phyloP scores from a whole-genome alignment of 106 monocot genomes.

The Dioscorea zingiberensis region DNA sequence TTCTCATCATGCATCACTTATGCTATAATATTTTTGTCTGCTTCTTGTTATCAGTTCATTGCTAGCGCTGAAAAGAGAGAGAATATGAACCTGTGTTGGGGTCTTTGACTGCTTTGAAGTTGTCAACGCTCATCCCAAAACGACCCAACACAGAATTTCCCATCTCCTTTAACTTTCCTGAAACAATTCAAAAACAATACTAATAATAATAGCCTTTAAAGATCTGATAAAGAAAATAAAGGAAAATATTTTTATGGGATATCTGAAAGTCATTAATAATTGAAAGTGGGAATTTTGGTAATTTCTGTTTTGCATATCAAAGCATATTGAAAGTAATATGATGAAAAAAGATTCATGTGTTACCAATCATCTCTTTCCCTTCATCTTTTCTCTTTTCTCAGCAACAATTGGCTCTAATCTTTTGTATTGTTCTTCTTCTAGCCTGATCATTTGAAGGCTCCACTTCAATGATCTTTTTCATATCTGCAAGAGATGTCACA shows the following conservation, averaged over 20 bases:
- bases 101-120: conserved; percentile 92
- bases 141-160: conserved; percentile 81
- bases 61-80: conserved; percentile 66
- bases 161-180: conserved; percentile 91
- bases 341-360: background rate
- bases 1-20: too few relatives aligned
- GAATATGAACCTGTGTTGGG: conserved; percentile 92
- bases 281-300: background rate
- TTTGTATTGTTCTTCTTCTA: conserved; percentile 35
- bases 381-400: conserved; percentile 95
- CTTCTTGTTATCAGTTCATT: background rate
- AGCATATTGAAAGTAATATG: background rate
- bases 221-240: background rate
- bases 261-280: background rate
- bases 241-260: too few relatives aligned
- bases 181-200: conserved; percentile 4
- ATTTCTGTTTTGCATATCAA: background rate
- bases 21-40: too few relatives aligned
- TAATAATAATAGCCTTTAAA: conserved; percentile 1
- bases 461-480: conserved; percentile 85
- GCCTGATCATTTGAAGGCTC: conserved; percentile 84
- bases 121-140: conserved; percentile 94
- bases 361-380: conserved; percentile 99
- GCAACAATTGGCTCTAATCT: conserved; percentile 83
- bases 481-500: conserved; percentile 38